Evolutionary conservation across 202 grass and related monocot species (phyloP).

Genomic region (Schoenoplectus tabernaemontani): DNA sequence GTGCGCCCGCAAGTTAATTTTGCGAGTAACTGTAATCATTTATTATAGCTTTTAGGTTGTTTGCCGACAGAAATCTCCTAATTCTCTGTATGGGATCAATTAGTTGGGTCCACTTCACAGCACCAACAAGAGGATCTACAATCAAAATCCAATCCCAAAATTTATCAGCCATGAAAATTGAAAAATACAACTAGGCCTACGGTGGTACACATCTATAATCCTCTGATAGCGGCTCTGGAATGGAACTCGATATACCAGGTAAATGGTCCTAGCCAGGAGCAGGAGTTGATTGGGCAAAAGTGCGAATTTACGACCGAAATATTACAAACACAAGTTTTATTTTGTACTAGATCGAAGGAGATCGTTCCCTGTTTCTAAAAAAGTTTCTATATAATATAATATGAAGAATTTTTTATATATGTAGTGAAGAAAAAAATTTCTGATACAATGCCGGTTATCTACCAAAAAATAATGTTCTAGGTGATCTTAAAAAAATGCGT

Average conservation of each 20-base stretch:
- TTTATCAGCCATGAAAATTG: neutral
- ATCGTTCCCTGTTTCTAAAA: no score
- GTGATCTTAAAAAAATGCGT: no score
- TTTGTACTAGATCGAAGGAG: no score
- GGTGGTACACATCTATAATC: neutral
- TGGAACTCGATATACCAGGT: neutral
- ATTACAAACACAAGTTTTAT: neutral
- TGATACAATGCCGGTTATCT: no score
- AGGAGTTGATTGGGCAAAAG: neutral
- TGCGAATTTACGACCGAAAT: neutral
- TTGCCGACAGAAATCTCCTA: slow-evolving; percentile 23
- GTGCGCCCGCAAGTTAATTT: neutral
- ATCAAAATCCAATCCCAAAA: slow-evolving; percentile 1
- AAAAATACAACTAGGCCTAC: neutral
- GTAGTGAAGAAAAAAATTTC: no score
- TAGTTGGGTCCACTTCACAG: neutral
- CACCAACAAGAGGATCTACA: neutral
- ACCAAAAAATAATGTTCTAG: no score
- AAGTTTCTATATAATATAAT: no score
- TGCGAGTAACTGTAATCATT: neutral
- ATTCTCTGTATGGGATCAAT: neutral
- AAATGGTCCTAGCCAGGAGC: neutral
- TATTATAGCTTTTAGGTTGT: neutral
- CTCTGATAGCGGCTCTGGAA: neutral
- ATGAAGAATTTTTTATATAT: no score